Evolutionary conservation across 1,284 basidiomycete genomes (phyloP), one percentile per base, ranked within the genome.

Genomic region (Xerocomus nothofagi): DNA sequence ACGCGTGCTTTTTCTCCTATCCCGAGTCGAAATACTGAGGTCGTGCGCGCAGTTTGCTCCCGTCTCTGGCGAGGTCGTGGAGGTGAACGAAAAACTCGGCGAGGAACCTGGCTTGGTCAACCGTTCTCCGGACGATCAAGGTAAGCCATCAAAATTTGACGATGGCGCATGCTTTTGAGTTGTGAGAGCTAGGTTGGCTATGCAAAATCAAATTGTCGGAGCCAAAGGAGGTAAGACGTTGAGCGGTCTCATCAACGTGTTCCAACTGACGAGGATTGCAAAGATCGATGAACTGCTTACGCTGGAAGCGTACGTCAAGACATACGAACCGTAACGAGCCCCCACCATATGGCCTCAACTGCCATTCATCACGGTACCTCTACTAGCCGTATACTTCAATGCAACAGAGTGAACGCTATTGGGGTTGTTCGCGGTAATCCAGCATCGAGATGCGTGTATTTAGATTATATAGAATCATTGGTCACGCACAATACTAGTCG

Each of bases 201-300:
- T 94, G 91, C 84, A 95, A 93, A 76, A 87, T 99, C 68, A 84
- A 89, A 71, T 72, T 98, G 45, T 80, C 86, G 27, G 73, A 91
- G 53, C 86, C 90, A 6, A 69, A 77, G 7, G 90, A 91, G 82
- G 84, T 89, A 68, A 39, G 74, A 42, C 41, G 18, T 23, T 78
- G 79, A 84, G 64, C 44, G 70, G 47, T 51, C 17, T 33, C 20
- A 23, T 31, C 18, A 5, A 29, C 27, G 21, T 24, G 20, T 29
- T 44, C 36, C 31, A 23, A 15, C 26, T 51, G 6, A 44, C 20
- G 14, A 31, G 15, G 30, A 24, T 24, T 31, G 45, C 10, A 15
- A 62, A 97, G 86, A 72, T 95, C 50, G 82, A 92, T 10, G 65
- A 68, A 6, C 78, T 99, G 27, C 75, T 99, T 70, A 79, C 80